These are phyloP conservation scores for Mercurialis annua DNA, from an alignment of 345 rosid genomes.

Conservation along the genomic window DNA sequence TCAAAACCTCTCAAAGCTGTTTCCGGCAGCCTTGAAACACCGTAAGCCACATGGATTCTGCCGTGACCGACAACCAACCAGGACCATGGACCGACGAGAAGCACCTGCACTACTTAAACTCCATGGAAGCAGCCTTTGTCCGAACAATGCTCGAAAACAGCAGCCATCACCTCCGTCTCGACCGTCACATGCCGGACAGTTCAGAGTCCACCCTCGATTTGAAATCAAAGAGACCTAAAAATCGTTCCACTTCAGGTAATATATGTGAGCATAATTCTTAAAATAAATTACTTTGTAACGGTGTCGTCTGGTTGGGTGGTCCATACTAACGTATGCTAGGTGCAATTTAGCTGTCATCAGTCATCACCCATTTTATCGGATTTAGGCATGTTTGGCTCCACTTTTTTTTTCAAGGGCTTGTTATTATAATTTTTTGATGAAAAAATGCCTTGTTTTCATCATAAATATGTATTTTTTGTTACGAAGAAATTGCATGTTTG, in stretches of 20 bases:
- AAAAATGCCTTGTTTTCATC: neutral
- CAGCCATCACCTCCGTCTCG: slow-evolving; percentile 32
- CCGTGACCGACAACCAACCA: neutral
- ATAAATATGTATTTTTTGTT: too few species aligned
- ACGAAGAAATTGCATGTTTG: too few species aligned
- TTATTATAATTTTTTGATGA: neutral
- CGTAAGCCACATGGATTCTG: slow-evolving; percentile 11
- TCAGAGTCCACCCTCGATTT: slow-evolving; percentile 48
- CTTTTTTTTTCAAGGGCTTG: neutral
- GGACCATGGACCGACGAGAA: slow-evolving; percentile 49
- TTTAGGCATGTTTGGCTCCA: neutral
- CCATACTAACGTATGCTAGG: neutral
- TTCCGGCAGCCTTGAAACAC: neutral
- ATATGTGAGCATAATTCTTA: too few species aligned
- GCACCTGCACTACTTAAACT: slow-evolving; percentile 38
- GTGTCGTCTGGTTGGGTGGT: too few species aligned
- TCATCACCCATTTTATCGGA: neutral
- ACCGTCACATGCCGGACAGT: slow-evolving; percentile 46
- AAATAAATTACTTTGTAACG: too few species aligned
- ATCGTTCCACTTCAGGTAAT: slow-evolving; percentile 23
- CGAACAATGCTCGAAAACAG: slow-evolving; percentile 31
- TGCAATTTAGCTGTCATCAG: neutral
- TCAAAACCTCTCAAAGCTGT: neutral
- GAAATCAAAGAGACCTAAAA: slow-evolving; percentile 22
- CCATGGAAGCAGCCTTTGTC: slow-evolving; percentile 51